phyloP scores from a whole-genome alignment of 2,329 filamentous ascomycete genomes.

The Pseudogymnoascus sp. region DNA sequence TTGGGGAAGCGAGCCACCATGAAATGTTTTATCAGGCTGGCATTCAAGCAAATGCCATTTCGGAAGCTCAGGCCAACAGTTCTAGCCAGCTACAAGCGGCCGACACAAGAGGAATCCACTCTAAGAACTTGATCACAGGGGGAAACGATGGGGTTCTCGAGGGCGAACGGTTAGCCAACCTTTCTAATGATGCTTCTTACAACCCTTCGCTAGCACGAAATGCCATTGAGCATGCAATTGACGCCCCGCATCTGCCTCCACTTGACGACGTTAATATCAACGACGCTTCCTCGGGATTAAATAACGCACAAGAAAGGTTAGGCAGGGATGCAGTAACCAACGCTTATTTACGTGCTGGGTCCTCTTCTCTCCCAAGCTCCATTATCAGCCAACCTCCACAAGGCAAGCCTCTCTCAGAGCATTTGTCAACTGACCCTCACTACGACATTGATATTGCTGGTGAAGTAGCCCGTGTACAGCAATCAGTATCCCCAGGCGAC shows the following conservation, averaged over 20 bases:
- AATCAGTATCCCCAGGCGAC: conserved; percentile 40
- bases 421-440: conserved; percentile 50
- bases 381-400: background rate
- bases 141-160: background rate
- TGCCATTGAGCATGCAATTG: background rate
- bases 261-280: background rate
- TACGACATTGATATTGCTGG: conserved; percentile 54
- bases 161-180: background rate
- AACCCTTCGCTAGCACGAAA: background rate
- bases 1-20: conserved; percentile 18
- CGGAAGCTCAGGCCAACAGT: background rate
- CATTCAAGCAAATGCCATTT: conserved; percentile 25
- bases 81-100: background rate
- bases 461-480: conserved; percentile 56
- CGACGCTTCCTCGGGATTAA: background rate
- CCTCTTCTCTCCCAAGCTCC: background rate
- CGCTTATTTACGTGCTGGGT: background rate
- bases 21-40: conserved; percentile 26
- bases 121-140: background rate
- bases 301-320: background rate
- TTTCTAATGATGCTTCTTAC: background rate
- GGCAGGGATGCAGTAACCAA: background rate
- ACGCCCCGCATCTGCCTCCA: background rate
- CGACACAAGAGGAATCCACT: background rate
- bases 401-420: conserved; percentile 39